These are phyloP conservation scores for Podospora conica DNA, from an alignment of 495 filamentous ascomycete species.

Conservation along the genomic window DNA sequence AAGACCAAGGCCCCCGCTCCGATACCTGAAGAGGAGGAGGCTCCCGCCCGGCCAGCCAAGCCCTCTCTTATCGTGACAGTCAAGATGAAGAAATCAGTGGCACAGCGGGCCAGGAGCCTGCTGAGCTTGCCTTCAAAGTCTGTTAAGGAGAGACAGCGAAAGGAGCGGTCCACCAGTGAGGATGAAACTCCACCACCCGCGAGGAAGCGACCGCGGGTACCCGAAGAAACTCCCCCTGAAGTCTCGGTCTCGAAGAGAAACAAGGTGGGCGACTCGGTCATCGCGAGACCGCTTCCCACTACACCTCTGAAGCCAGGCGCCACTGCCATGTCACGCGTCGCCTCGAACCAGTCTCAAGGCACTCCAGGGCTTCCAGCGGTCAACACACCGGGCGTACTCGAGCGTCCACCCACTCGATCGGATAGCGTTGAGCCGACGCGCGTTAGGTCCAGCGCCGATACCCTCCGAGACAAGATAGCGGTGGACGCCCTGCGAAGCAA, in stretches of 20 bases:
- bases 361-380: slow-evolving; percentile 36
- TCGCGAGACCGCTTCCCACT: slow-evolving; percentile 27
- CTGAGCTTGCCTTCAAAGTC: slow-evolving; percentile 38
- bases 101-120: slow-evolving; percentile 38
- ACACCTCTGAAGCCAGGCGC: slow-evolving; percentile 41
- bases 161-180: slow-evolving; percentile 34
- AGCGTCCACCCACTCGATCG: slow-evolving; percentile 30
- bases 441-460: slow-evolving; percentile 4
- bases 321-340: slow-evolving; percentile 41
- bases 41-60: slow-evolving; percentile 17
- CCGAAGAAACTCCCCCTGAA: slow-evolving; percentile 27
- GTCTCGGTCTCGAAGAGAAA: slow-evolving; percentile 26
- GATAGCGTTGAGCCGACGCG: slow-evolving; percentile 17
- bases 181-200: slow-evolving; percentile 35
- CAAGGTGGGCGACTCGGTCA: slow-evolving; percentile 24
- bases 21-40: slow-evolving; percentile 27
- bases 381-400: slow-evolving; percentile 35
- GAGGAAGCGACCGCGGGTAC: slow-evolving; percentile 38
- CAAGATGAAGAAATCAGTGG: slow-evolving; percentile 38
- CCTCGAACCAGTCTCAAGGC: slow-evolving; percentile 40
- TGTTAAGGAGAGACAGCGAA: slow-evolving; percentile 34
- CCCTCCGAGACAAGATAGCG: slow-evolving; percentile 18
- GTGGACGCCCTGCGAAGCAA: slow-evolving; percentile 11
- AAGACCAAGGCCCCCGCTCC: slow-evolving; percentile 29
- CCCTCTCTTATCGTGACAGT: slow-evolving; percentile 25